Evolutionary conservation across 2,329 filamentous ascomycete species (phyloP), one percentile per base, ranked within the genome.

Genomic region (Fusarium algeriense): DNA sequence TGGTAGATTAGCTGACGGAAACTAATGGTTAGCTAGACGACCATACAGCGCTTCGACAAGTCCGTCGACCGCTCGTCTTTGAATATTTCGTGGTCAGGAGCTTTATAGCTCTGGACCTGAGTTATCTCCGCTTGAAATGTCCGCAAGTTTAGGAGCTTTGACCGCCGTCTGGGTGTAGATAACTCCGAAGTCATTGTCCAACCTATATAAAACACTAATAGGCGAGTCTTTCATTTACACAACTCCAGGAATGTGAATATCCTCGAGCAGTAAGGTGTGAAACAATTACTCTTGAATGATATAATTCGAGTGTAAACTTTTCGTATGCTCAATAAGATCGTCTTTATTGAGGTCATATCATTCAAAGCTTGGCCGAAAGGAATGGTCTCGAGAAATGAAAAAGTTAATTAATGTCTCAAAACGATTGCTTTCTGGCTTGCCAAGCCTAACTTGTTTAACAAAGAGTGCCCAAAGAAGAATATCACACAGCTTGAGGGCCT

Each of bases 401-500:
- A 69, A 65, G 55, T 34, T 41, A 61, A 48, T 35, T 41, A 60
- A 53, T 54, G 53, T 69, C 67, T 69, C 60, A 45, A 69, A 69
- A 60, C 55, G 65, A 26, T 56, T 50, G 34, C 12, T 54, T 43
- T 37, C 23, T 41, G 23, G n/a, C 44, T 57, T 53, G 28, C 10
- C 28, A 59, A 32, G 17, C n/a, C 19, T 23, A 7, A 20, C 17
- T 35, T 44, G 20, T 15, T 55, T 67, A 57, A 45, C 48, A 59
- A 48, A 56, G 26, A 12, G 28, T 38, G 12, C 53, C 30, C n/a
- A 20, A 30, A 14, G 5, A 11, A 35, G 40, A 41, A 15, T 60
- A 6, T 28, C 12, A 38, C 37, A 34, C 14, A 40, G 19, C 28
- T 30, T 26, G 26, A 11, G 19, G 40, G 55, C n/a, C n/a, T 23